Base-by-base conservation (phyloP, 1,284 basidiomycete species). In the Heimioporus retisporus region DNA sequence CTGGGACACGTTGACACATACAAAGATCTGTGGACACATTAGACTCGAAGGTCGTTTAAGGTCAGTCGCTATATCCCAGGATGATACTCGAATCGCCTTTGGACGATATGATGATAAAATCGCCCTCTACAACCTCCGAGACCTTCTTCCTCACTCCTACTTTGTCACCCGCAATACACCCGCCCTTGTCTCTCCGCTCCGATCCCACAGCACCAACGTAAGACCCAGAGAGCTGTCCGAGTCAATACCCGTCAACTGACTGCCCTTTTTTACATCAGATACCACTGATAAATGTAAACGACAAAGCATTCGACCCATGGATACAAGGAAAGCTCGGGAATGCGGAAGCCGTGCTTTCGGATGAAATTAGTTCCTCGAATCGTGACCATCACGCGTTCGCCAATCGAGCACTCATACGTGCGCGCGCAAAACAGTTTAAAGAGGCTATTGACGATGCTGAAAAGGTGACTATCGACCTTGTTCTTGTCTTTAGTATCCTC, bases 31-130 rank as follows among this genome's bases (percentile, higher is more conserved):
- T n/a, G 15, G 35, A 1, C 19, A 60, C 28, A 42, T 65, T 57
- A 46, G 31, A 19, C 61, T 56, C 55, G 44, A 54, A 11, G 40
- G 60, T 40, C 64, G 60, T 11, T 19, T 65, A 23, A 63, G 44
- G 48, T 55, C 64, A 19, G 21, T 63, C 13, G 55, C 55, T 15
- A 53, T 65, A 25, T 63, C 64, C 23, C 54, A 23, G 14, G 48
- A 65, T 23, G 64, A 63, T 28, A 56, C 40, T 16, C 55, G 19
- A 13, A 28, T 65, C 44, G 64, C 64, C 25, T 44, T 63, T 57
- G 64, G 64, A 23, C 64, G 63, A 53, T 35, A 56, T 18, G 64
- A 65, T 42, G 59, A 65, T 25, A 63, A 42, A 50, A 65, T 65
- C 42, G 13, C 48, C 21, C 44, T 63, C 19, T 15, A 53, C 40